Percentiles rank a stretch among this genome's conserved stretches.
These are phyloP conservation scores for Bipolaris oryzae DNA, from an alignment of 2,329 filamentous ascomycete genomes.

Conservation along the genomic window DNA sequence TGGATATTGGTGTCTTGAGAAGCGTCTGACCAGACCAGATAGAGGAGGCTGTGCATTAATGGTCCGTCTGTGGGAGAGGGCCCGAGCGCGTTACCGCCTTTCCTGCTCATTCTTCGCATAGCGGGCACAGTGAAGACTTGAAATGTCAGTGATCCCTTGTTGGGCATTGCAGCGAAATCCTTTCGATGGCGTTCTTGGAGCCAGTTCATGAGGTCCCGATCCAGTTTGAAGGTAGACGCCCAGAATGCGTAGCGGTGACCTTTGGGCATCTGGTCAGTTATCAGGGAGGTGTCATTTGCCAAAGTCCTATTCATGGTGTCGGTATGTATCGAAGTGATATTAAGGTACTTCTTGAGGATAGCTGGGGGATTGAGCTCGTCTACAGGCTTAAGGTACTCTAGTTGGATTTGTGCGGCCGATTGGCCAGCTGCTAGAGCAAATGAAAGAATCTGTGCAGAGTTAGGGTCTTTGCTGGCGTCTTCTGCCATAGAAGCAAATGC, in stretches of 20 bases:
- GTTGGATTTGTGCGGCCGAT: conserved; percentile 26
- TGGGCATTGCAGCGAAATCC: conserved; percentile 22
- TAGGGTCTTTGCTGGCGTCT: conserved; percentile 24
- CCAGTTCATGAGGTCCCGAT: conserved; percentile 27
- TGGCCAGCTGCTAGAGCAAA: conserved; percentile 15
- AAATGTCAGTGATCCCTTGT: conserved; percentile 26
- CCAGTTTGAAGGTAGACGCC: conserved; percentile 34
- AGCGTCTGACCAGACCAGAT: conserved; percentile 21
- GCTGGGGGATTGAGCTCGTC: conserved; percentile 31
- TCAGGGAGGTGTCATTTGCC: conserved; percentile 28
- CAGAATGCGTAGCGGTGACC: conserved; percentile 35
- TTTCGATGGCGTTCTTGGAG: conserved; percentile 20
- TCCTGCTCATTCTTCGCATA: conserved; percentile 30
- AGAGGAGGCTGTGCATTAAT: conserved; percentile 25
- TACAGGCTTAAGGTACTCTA: conserved; percentile 22
- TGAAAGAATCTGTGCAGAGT: conserved; percentile 31
- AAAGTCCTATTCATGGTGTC: conserved; percentile 25
- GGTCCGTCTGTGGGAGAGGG: conserved; percentile 25
- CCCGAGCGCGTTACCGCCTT: conserved; percentile 39
- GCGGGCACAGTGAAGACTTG: conserved; percentile 33
- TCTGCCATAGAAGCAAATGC: conserved; percentile 13
- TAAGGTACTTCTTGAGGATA: conserved; percentile 23
- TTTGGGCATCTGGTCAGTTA: conserved; percentile 42
- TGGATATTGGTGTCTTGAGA: conserved; percentile 6
- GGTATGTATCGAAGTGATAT: conserved; percentile 23